These are phyloP conservation scores for Cordyceps fumosorosea DNA, from an alignment of 2,329 filamentous ascomycete species.

Conservation along the genomic window DNA sequence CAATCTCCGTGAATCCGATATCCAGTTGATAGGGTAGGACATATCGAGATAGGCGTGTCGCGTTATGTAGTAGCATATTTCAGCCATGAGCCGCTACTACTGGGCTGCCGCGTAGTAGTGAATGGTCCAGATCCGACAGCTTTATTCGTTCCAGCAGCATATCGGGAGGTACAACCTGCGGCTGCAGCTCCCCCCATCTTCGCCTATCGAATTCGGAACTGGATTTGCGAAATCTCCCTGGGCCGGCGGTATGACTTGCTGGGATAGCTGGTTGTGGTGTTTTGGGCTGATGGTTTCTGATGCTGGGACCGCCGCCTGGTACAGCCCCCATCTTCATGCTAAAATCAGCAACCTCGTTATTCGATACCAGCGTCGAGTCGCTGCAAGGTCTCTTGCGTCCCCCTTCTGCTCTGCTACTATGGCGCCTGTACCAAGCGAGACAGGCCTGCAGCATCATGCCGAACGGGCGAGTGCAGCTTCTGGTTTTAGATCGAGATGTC, in stretches of 20 bases:
- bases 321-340: conserved; percentile 6
- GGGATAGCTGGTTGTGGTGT: background rate
- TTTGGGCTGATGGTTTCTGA: background rate
- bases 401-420: background rate
- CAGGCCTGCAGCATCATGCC: conserved; percentile 4
- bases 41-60: background rate
- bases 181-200: conserved; percentile 20
- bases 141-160: conserved; percentile 5
- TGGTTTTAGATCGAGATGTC: background rate
- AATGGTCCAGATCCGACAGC: background rate
- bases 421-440: conserved; percentile 5
- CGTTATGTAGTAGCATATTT: background rate
- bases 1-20: background rate
- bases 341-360: background rate
- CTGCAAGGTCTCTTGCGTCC: background rate
- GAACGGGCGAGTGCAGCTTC: conserved; percentile 4
- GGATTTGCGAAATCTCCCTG: background rate
- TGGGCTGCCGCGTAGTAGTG: background rate
- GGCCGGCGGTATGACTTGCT: background rate
- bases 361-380: background rate
- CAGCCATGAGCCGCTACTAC: background rate
- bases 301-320: background rate
- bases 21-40: background rate
- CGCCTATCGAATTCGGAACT: conserved; percentile 13
- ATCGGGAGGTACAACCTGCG: conserved; percentile 18